phyloP scores from a whole-genome alignment of 306 rosid genomes.

The Trifolium pratense region DNA sequence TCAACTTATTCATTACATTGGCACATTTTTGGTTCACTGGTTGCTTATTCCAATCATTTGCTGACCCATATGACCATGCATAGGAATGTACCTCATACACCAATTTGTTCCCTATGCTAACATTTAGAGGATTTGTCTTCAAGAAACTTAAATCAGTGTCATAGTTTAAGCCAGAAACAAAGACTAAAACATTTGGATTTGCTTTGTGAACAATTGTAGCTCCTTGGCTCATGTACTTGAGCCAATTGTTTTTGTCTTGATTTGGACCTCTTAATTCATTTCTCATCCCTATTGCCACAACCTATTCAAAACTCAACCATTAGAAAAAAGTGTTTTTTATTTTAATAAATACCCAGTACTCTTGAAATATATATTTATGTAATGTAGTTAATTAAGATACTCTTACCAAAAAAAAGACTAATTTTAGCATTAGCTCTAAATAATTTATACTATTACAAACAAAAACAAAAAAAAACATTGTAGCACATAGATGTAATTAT shows the following conservation, averaged over 20 bases:
- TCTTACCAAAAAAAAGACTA: too few relatives aligned
- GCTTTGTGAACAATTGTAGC: constrained; percentile 32
- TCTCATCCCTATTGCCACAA: constrained; percentile 47
- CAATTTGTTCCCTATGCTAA: constrained; percentile 35
- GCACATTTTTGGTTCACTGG: constrained; percentile 45
- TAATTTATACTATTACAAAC: too few relatives aligned
- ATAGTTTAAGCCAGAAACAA: constrained; percentile 44
- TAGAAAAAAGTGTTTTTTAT: not conserved
- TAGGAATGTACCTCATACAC: constrained; percentile 50
- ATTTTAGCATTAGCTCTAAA: too few relatives aligned
- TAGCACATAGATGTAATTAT: too few relatives aligned
- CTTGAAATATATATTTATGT: not conserved
- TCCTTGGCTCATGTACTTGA: constrained; percentile 38
- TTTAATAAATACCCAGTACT: too few relatives aligned
- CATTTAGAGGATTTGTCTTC: constrained; percentile 11
- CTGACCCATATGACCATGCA: constrained; percentile 38
- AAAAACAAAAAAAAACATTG: too few relatives aligned
- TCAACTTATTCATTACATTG: constrained; percentile 17
- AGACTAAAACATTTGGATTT: constrained; percentile 41
- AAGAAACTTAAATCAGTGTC: constrained; percentile 46
- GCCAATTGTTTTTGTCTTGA: constrained; percentile 35
- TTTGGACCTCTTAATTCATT: constrained; percentile 49
- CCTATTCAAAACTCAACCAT: constrained; percentile 27
- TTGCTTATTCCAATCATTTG: not conserved
- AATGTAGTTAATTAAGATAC: too few relatives aligned